Evolutionary conservation across 345 rosid species (phyloP).

Genomic region (Triadica sebifera): DNA sequence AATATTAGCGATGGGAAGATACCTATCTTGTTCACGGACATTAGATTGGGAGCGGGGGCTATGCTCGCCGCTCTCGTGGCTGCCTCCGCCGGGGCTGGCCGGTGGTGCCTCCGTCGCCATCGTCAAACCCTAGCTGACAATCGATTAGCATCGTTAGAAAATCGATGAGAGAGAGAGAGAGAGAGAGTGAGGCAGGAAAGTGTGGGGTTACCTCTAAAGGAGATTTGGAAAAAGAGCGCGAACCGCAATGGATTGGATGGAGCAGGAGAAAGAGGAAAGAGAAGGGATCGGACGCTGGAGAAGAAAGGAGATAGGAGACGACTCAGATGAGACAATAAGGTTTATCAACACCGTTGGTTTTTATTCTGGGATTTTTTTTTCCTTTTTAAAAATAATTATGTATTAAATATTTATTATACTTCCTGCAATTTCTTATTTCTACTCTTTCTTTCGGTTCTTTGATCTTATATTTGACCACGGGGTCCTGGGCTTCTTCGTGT

Average conservation of each 20-base stretch:
- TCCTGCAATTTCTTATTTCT: not conserved
- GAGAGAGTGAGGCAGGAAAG: not conserved
- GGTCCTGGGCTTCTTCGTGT: not conserved
- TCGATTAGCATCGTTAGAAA: not conserved
- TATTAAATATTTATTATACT: too few species aligned
- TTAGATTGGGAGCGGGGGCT: slow-evolving; percentile 62
- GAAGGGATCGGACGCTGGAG: slow-evolving; percentile 94
- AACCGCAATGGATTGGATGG: slow-evolving; percentile 45
- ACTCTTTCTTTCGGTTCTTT: not conserved
- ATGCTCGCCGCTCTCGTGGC: slow-evolving; percentile 87
- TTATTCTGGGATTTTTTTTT: not conserved
- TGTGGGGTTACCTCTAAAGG: slow-evolving; percentile 9
- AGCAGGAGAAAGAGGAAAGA: slow-evolving; percentile 33
- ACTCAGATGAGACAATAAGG: slow-evolving; percentile 50
- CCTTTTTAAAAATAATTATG: not conserved
- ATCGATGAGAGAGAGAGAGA: not conserved
- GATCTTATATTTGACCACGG: slow-evolving; percentile 15
- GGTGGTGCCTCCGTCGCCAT: slow-evolving; percentile 56
- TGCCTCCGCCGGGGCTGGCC: slow-evolving; percentile 67
- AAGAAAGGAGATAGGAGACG: slow-evolving; percentile 56
- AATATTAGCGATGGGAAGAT: slow-evolving; percentile 87
- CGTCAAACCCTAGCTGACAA: slow-evolving; percentile 28
- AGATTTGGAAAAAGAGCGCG: slow-evolving; percentile 66
- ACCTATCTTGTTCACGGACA: slow-evolving; percentile 91
- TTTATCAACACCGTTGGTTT: slow-evolving; percentile 76